Conservation (phyloP, 1,284 basidiomycete genomes). For the Xanthoconium separans region DNA sequence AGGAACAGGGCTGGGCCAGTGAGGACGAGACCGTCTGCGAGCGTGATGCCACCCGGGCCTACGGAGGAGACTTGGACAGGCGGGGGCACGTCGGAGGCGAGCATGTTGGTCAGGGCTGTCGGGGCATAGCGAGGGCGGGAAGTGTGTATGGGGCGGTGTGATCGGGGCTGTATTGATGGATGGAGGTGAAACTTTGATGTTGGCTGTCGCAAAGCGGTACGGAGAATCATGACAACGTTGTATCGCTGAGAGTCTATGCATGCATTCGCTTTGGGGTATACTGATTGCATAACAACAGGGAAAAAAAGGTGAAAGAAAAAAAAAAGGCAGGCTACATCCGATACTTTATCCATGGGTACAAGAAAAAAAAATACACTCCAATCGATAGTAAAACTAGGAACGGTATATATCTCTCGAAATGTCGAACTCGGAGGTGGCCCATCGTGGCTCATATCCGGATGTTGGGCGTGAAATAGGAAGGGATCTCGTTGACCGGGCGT, state of each 20-base stretch:
- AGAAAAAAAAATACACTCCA: neutral
- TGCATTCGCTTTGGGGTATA: too few relatives aligned
- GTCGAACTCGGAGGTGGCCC: slow-evolving; percentile 30
- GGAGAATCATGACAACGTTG: slow-evolving; percentile 6
- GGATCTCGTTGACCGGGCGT: slow-evolving; percentile 5
- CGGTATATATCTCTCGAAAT: slow-evolving; percentile 21
- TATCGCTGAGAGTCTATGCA: too few relatives aligned
- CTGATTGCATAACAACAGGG: too few relatives aligned
- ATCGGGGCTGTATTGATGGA: neutral
- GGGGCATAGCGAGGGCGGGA: slow-evolving; percentile 14
- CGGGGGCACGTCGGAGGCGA: slow-evolving; percentile 66
- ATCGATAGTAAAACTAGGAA: neutral
- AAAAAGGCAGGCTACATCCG: too few relatives aligned
- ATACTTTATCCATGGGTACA: neutral
- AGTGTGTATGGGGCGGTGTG: slow-evolving; percentile 11
- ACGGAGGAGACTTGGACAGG: slow-evolving; percentile 70
- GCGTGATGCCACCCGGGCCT: slow-evolving; percentile 57
- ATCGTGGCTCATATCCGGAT: slow-evolving; percentile 20
- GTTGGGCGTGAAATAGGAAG: neutral
- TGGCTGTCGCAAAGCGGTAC: slow-evolving; percentile 6
- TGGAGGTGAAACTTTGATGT: neutral
- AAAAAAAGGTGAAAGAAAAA: too few relatives aligned
- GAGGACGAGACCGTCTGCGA: slow-evolving; percentile 75
- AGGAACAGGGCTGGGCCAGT: slow-evolving; percentile 81
- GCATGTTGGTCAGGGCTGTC: slow-evolving; percentile 61